Base-by-base conservation (phyloP, 352 stramenopile genomes). In the Pythium utonaiense region DNA sequence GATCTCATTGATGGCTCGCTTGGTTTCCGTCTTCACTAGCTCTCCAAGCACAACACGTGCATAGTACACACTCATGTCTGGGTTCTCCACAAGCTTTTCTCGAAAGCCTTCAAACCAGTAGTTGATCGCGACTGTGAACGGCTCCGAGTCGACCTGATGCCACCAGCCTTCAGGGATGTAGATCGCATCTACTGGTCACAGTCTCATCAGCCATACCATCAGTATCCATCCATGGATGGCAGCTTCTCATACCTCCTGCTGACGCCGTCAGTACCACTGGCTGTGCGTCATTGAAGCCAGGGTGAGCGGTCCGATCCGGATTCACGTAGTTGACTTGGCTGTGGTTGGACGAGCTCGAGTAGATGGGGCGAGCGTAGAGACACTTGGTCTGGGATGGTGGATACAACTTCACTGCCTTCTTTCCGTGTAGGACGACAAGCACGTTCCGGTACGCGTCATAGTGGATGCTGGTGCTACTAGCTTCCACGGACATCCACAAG, bases 121-220 rank as follows among this genome's bases (percentile, higher is more conserved):
- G 64, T 95, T 95, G 45, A 91, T 58, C 7, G 83, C 86, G 50
- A 95, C 84, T 0, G 83, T 93, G 59, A 77, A 88, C 24, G 75
- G 62, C 21, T 86, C 78, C 28, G 83, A 89, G 56, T 88, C 78
- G 13, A 95, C 83, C 61, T 91, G 82, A 56, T 95, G 86, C 86
- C 86, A 95, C 86, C 86, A 95, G 6, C 86, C 86, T 54, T 95
- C 86, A 0, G 86, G 86, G 24, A 95, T 93, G 44, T 83, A 79
- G 6, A 95, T 57, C 9, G 82, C 83, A 50, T 83, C 86, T 91
- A 25, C 2, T 38, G 19, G 14, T 24, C 13, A 33, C 14, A 42
- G 6, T 21, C 16, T 12, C 22, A 21, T 33, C 3, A 33, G n/a
- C n/a, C n/a, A n/a, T n/a, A n/a, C n/a, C n/a, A n/a, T n/a, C n/a